Base-by-base conservation (phyloP, 768 basidiomycete species). In the Tulasnella sp. region DNA sequence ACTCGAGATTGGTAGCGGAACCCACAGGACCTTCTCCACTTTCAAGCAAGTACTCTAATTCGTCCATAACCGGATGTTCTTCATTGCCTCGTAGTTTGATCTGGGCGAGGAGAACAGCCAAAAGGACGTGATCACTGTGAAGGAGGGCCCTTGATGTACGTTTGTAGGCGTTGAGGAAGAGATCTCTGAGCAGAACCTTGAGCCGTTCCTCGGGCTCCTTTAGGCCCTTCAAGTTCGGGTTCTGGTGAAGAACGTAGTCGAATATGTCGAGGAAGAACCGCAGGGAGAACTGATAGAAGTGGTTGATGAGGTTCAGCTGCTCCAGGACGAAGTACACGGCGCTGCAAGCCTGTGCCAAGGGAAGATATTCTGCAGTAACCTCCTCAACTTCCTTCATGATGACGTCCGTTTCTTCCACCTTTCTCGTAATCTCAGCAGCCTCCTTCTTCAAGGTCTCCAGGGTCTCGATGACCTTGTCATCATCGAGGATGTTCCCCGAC, bases 211-310 rank as follows among this genome's bases (percentile, higher is more conserved):
- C 85, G 75, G 94, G 84, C 78, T 97, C 95, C 31, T 89, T 86
- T 76, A 96, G 86, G 77, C 88, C 89, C 82, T 88, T 90, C 78
- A 99, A 88, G 82, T 95, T 92, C 14, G 96, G 96, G 81, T 99
- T 98, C 80, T 93, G 91, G 79, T 92, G 91, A 9, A 99, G 88
- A 76, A 97, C 90, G 80, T 92, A 94, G 84, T 99, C 94, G 84
- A 99, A 99, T 81, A 98, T 97, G 82, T 97, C 97, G 77, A 99
- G 88, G 92, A 99, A 99, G 87, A 97, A 98, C 37, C 87, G 91
- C 67, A 99, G 87, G 1, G 97, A 99, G 86, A 99, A 99, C 83
- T 98, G 94, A 81, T 99, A 99, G 86, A 99, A 99, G 84, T 97
- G 97, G 81, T 97, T 94, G 85, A 98, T 89, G 73, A 92, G 87